These are phyloP conservation scores for Aristolochia fimbriata DNA, from an alignment of 164 flowering plant genomes.

Conservation along the genomic window DNA sequence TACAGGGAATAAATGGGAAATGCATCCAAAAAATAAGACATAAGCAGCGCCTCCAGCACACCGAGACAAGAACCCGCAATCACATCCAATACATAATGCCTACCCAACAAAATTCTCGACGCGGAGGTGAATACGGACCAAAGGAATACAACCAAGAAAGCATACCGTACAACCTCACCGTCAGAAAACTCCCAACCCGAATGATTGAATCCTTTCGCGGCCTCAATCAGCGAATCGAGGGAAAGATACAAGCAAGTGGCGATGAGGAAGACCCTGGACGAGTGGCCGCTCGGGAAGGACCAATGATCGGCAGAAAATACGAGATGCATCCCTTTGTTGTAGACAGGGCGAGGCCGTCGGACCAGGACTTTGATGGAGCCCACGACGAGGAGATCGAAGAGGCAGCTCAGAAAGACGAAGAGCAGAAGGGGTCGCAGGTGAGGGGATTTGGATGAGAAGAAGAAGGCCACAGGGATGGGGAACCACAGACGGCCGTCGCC, in stretches of 20 bases:
- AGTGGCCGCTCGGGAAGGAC: constrained; percentile 90
- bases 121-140: constrained; percentile 60
- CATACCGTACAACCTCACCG: constrained; percentile 11
- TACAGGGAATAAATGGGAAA: not conserved
- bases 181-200: constrained; percentile 2
- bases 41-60: constrained; percentile 43
- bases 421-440: constrained; percentile 20
- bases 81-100: constrained; percentile 75
- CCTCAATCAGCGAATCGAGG: constrained; percentile 11
- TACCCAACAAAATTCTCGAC: constrained; percentile 77
- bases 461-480: constrained; percentile 41
- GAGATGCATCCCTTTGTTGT: constrained; percentile 55
- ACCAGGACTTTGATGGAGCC: constrained; percentile 43
- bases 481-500: constrained; percentile 80
- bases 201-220: constrained; percentile 6
- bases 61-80: constrained; percentile 64
- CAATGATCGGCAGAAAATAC: constrained; percentile 65
- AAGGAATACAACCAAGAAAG: constrained; percentile 16
- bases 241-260: constrained; percentile 37
- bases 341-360: constrained; percentile 68
- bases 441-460: constrained; percentile 20
- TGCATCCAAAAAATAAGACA: constrained; percentile 22
- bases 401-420: constrained; percentile 36
- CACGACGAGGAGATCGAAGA: constrained; percentile 52
- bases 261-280: constrained; percentile 65